Evolutionary conservation across 2,329 filamentous ascomycete genomes (phyloP), one percentile per base, ranked within the genome.

Genomic region (Trichoderma guizhouense): DNA sequence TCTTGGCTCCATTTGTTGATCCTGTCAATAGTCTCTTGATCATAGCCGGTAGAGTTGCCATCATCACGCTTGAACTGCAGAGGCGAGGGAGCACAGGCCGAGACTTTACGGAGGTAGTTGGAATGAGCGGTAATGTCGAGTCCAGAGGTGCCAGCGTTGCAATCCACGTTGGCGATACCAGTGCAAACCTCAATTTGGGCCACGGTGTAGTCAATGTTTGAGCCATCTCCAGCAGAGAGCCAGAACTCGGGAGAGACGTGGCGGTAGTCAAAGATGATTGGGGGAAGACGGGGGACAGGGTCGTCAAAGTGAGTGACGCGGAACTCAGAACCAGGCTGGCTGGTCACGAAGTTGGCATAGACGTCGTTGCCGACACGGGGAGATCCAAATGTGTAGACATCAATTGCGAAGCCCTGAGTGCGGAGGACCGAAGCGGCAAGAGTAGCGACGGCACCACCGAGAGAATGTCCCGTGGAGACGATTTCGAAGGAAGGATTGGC

Each of bases 191-290:
- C 75, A 75, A 89, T 76, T 63, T 86, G 82, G 5, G 62, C 70
- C 36, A 83, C 73, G 14, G 75, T 73, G 76, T 86, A 86, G 73
- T 80, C 74, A 51, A 79, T 74, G 7, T 79, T 81, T 64, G 74
- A 76, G 18, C 78, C 74, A 3, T 67, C 67, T 18, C 83, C 83
- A 36, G 76, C 77, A 8, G 82, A 78, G 43, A 92, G 82, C 85
- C 88, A 93, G 81, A 90, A 93, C 83, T 94, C 92, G 1, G 91
- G 90, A 18, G 84, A 87, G n/a, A 88, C 87, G 79, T 93, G 92
- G 51, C 86, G 82, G 82, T 89, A 94, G 39, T 87, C 87, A 66
- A 91, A 79, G 60, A 87, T 67, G 71, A 88, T 80, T 12, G 90
- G 87, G 1, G 92, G 91, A 47, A 94, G 84, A 57, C 89, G 86